Conservation (phyloP, 2,329 filamentous ascomycete genomes). For the Aspergillus sp. region DNA sequence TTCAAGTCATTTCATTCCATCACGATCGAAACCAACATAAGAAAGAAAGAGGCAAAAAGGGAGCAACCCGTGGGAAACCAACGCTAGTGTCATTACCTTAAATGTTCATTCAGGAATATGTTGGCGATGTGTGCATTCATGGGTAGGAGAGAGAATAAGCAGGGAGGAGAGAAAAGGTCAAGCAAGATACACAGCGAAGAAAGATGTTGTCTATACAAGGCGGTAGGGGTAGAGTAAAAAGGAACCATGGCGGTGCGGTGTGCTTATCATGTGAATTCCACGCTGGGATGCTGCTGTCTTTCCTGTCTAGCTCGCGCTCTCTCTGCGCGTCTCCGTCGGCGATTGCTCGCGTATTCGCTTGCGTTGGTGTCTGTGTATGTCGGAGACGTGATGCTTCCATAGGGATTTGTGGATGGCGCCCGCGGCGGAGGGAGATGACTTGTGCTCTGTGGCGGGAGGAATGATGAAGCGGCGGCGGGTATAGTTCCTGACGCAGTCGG, state of each 20-base stretch:
- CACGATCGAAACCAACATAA: neutral
- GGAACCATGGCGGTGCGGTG: neutral
- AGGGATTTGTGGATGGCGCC: constrained; percentile 46
- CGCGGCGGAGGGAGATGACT: constrained; percentile 32
- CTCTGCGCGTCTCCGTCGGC: constrained; percentile 58
- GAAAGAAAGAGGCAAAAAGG: neutral
- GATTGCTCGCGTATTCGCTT: constrained; percentile 59
- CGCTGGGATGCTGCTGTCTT: constrained; percentile 44
- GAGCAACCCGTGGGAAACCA: neutral
- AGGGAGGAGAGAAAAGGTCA: neutral
- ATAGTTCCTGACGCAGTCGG: constrained; percentile 31
- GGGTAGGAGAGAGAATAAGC: neutral
- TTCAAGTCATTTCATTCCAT: neutral
- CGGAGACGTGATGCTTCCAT: constrained; percentile 48
- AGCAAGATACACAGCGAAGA: constrained; percentile 9
- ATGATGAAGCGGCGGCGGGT: constrained; percentile 29
- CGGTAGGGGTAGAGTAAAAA: neutral
- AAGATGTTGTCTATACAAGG: constrained; percentile 17
- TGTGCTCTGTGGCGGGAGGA: constrained; percentile 28
- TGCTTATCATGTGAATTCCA: constrained; percentile 52
- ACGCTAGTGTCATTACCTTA: neutral
- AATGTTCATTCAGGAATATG: neutral
- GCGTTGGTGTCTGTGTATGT: constrained; percentile 55
- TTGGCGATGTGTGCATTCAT: neutral
- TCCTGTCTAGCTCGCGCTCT: constrained; percentile 52